Conservation (phyloP, 2,329 filamentous ascomycete species). For the Colletotrichum horii region DNA sequence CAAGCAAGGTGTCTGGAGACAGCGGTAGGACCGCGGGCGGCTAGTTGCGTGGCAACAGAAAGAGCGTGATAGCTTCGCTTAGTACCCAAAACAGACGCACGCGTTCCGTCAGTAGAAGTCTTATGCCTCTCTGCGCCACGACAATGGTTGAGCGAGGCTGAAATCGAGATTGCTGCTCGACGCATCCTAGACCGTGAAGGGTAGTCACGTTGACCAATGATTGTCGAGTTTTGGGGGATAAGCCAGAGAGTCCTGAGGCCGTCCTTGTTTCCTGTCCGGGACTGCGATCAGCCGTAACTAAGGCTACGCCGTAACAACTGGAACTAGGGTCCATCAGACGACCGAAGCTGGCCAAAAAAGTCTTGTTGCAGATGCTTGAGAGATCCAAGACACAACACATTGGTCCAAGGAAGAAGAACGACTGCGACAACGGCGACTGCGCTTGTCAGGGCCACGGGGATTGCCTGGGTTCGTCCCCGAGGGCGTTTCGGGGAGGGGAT, state of each 20-base stretch:
- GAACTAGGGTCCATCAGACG: not conserved
- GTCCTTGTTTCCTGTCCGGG: not conserved
- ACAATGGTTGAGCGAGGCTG: not conserved
- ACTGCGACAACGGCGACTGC: not conserved
- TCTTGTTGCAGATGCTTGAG: conserved; percentile 4
- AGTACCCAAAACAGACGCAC: not conserved
- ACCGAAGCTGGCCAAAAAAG: not conserved
- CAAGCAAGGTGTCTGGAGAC: not conserved
- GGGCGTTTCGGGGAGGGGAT: not conserved
- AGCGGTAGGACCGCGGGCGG: not conserved
- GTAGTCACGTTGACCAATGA: not conserved
- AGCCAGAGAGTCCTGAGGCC: not conserved
- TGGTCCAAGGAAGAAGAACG: not conserved
- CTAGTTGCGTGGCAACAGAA: not conserved
- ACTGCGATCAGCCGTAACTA: not conserved
- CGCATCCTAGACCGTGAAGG: not conserved
- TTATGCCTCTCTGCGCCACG: not conserved
- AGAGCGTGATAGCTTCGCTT: not conserved
- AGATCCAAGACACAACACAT: not conserved
- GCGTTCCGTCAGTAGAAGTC: not conserved
- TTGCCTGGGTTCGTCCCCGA: not conserved
- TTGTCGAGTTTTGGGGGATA: not conserved
- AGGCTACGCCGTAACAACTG: not conserved
- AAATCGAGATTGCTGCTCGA: not conserved
- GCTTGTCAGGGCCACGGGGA: not conserved